phyloP scores from a whole-genome alignment of 768 basidiomycete genomes.

The Leccinum broughii region DNA sequence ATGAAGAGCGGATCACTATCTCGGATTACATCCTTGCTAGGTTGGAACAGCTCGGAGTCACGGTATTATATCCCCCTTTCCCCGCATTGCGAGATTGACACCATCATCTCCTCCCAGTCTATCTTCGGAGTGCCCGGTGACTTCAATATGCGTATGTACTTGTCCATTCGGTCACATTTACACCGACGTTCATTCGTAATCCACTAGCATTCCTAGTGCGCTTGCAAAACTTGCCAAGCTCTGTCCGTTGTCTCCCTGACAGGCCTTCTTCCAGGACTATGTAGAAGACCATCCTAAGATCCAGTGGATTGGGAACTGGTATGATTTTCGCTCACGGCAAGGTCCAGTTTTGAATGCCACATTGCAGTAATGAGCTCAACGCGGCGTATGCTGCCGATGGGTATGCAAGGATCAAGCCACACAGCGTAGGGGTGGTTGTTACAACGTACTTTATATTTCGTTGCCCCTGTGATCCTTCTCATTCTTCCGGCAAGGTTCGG shows the following conservation, averaged over 20 bases:
- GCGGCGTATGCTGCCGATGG: constrained; percentile 92
- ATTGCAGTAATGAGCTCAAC: constrained; percentile 74
- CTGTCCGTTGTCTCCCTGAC: background rate
- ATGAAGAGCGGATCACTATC: constrained; percentile 48
- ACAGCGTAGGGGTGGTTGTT: constrained; percentile 65
- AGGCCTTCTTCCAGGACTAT: constrained; percentile 53
- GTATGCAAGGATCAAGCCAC: constrained; percentile 84
- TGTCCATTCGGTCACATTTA: background rate
- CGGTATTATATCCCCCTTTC: constrained; percentile 37
- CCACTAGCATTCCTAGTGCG: constrained; percentile 31
- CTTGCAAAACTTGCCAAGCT: background rate
- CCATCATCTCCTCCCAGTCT: constrained; percentile 41
- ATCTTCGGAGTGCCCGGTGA: constrained; percentile 90
- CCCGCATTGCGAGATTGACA: background rate
- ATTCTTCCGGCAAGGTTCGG: constrained; percentile 58
- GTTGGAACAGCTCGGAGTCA: constrained; percentile 63
- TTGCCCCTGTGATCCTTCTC: background rate
- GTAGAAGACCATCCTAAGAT: constrained; percentile 78
- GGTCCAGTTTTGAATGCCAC: background rate
- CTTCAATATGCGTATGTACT: constrained; percentile 63
- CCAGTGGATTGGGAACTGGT: constrained; percentile 89
- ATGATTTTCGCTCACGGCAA: constrained; percentile 7
- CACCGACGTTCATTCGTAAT: constrained; percentile 1
- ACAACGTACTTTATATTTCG: constrained; percentile 60
- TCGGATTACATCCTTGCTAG: constrained; percentile 63